These are phyloP conservation scores for Aspergillus nomiae DNA, from an alignment of 2,329 filamentous ascomycete species.

Conservation along the genomic window DNA sequence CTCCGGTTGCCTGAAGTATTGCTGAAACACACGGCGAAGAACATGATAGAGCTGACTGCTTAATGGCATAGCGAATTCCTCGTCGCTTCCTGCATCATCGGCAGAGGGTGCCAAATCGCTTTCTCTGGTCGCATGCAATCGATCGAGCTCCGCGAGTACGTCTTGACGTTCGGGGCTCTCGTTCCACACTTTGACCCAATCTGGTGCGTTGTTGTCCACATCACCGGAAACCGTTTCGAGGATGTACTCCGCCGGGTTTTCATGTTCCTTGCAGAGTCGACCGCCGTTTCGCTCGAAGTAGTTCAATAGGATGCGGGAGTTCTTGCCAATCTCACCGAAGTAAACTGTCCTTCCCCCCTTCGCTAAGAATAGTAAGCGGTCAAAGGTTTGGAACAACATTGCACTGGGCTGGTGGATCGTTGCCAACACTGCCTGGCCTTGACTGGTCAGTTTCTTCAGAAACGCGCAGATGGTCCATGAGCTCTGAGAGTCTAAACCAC, in stretches of 20 bases:
- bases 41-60: slow-evolving; percentile 64
- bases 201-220: slow-evolving; percentile 59
- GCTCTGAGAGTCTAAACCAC: slow-evolving; percentile 82
- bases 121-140: slow-evolving; percentile 34
- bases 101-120: slow-evolving; percentile 18
- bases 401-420: slow-evolving; percentile 90
- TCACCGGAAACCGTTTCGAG: slow-evolving; percentile 55
- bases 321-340: slow-evolving; percentile 62
- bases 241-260: slow-evolving; percentile 67
- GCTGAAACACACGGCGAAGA: slow-evolving; percentile 72
- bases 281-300: slow-evolving; percentile 65
- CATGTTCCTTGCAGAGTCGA: background rate
- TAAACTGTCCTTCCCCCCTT: slow-evolving; percentile 64
- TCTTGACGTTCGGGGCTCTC: slow-evolving; percentile 54
- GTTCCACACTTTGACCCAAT: slow-evolving; percentile 64
- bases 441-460: slow-evolving; percentile 78
- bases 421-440: slow-evolving; percentile 80
- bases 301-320: slow-evolving; percentile 54
- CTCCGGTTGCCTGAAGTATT: slow-evolving; percentile 80
- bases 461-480: slow-evolving; percentile 67
- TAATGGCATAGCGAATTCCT: slow-evolving; percentile 78
- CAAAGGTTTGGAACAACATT: slow-evolving; percentile 80
- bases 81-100: slow-evolving; percentile 54
- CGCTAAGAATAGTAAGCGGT: slow-evolving; percentile 60
- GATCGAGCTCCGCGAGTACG: slow-evolving; percentile 58